Evolutionary conservation across 73 alveolate genomes (phyloP), one percentile per base, ranked within the genome.

Genomic region (Durusdinium trenchii): DNA sequence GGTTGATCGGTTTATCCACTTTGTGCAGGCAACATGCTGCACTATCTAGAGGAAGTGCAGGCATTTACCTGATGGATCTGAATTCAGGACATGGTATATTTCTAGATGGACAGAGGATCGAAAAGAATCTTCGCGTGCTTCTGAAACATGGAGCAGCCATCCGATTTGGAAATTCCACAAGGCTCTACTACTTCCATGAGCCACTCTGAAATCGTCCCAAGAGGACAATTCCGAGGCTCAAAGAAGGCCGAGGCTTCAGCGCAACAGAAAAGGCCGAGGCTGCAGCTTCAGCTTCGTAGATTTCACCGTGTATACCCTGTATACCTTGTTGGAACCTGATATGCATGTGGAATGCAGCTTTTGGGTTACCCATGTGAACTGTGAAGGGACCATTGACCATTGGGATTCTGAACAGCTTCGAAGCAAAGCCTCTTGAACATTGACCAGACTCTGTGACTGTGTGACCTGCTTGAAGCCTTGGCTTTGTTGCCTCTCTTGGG

Each of bases 21-120:
- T 73, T 38, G 50, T 35, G n/a, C 82, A 86, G 95, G 95, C 95
- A 86, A 46, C 95, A 86, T 42, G 95, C 95, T 14, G 81, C 95
- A 9, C 83, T 86, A 43, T n/a, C 84, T 69, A 64, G 95, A 5
- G 95, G 95, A 26, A 36, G 82, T 6, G 82, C 83, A 6, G 95
- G 95, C 40, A 86, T 86, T 38, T 86, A 86, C 62, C 62, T 86
- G 50, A 46, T 45, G 83, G 95, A 86, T 36, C 30, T 78, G 87
- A 48, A 60, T 12, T 86, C 95, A 42, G 76, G 38, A 61, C 95
- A 86, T 26, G 95, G 95, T 9, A 42, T 82, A 3, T 82, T 32
- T n/a, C 23, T 48, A 5, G 40, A 51, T 6, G 93, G 93, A 26
- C 95, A 86, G 83, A 82, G 95, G 82, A 86, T 86, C 84, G 95